These are phyloP conservation scores for Sporothrix luriei DNA, from an alignment of 2,329 filamentous ascomycete genomes.

Conservation along the genomic window DNA sequence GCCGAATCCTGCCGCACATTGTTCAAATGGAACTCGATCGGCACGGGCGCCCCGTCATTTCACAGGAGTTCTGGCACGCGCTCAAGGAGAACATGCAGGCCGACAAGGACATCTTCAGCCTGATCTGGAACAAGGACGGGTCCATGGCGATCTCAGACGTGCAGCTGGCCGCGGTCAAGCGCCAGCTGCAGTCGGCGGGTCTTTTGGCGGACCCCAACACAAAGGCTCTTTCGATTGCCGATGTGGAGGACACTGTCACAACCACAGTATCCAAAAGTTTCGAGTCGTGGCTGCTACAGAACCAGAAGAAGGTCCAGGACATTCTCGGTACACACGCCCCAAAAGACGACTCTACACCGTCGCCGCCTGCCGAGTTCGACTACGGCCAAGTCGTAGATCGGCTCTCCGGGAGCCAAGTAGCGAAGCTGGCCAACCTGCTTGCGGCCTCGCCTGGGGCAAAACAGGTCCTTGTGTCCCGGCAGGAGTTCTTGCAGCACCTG, in stretches of 20 bases:
- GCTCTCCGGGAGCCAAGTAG: slow-evolving; percentile 44
- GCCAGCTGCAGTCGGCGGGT: slow-evolving; percentile 44
- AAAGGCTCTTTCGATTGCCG: slow-evolving; percentile 40
- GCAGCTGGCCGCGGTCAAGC: slow-evolving; percentile 52
- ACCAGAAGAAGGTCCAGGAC: slow-evolving; percentile 48
- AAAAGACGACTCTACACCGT: not conserved
- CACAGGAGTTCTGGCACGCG: slow-evolving; percentile 67
- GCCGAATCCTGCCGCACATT: slow-evolving; percentile 56
- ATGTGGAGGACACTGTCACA: slow-evolving; percentile 41
- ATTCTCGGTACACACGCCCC: slow-evolving; percentile 33
- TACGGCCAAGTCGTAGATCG: slow-evolving; percentile 37
- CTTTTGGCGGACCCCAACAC: slow-evolving; percentile 39
- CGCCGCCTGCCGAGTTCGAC: slow-evolving; percentile 1
- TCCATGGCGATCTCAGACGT: slow-evolving; percentile 49
- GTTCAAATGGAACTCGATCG: slow-evolving; percentile 58
- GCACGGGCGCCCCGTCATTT: slow-evolving; percentile 57
- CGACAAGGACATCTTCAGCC: slow-evolving; percentile 52
- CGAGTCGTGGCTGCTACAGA: slow-evolving; percentile 57
- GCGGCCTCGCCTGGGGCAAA: slow-evolving; percentile 40
- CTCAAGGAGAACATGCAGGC: slow-evolving; percentile 57
- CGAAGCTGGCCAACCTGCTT: slow-evolving; percentile 46
- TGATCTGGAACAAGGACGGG: slow-evolving; percentile 48
- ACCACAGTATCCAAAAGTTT: slow-evolving; percentile 48
- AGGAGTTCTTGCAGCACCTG: slow-evolving; percentile 54
- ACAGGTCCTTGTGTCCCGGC: slow-evolving; percentile 49